Conservation (phyloP, 768 basidiomycete genomes). For the Psilocybe sp. region DNA sequence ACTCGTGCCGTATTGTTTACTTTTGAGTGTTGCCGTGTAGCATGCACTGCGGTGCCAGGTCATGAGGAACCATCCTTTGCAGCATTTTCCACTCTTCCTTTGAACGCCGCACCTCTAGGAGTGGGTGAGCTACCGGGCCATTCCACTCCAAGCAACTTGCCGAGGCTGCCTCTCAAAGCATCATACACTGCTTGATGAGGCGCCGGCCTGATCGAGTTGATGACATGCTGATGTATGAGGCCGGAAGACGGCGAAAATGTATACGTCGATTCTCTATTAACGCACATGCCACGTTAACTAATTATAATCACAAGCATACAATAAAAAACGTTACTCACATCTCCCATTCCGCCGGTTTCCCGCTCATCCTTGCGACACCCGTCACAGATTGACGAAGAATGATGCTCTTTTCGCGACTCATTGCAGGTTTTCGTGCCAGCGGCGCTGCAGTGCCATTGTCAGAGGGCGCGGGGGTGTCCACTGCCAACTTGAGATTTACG, state of each 20-base stretch:
- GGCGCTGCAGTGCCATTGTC: neutral
- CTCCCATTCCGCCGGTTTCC: constrained; percentile 64
- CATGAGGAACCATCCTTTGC: neutral
- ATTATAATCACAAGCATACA: neutral
- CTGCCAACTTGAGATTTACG: constrained; percentile 46
- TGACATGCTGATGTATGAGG: constrained; percentile 57
- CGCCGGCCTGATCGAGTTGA: constrained; percentile 77
- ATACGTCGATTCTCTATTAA: constrained; percentile 64
- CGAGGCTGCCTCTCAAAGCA: constrained; percentile 43
- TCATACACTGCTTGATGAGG: constrained; percentile 73
- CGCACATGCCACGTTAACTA: neutral
- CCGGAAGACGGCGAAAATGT: constrained; percentile 67
- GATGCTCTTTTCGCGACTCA: constrained; percentile 55
- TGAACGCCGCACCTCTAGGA: constrained; percentile 17
- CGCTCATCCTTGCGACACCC: constrained; percentile 64
- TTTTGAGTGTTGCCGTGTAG: no score
- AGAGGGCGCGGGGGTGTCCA: constrained; percentile 27
- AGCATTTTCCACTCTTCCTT: constrained; percentile 7
- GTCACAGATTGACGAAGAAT: constrained; percentile 51
- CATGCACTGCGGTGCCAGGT: no score
- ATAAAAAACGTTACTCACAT: constrained; percentile 45
- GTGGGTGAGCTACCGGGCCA: constrained; percentile 12
- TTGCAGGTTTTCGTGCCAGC: constrained; percentile 19
- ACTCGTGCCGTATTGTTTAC: no score
- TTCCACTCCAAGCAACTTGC: constrained; percentile 36